A percentile compares a stretch with the other conserved stretches of the same genome.
These are phyloP conservation scores for Papiliotrema terrestris DNA, from an alignment of 1,284 basidiomycete species.

Conservation along the genomic window DNA sequence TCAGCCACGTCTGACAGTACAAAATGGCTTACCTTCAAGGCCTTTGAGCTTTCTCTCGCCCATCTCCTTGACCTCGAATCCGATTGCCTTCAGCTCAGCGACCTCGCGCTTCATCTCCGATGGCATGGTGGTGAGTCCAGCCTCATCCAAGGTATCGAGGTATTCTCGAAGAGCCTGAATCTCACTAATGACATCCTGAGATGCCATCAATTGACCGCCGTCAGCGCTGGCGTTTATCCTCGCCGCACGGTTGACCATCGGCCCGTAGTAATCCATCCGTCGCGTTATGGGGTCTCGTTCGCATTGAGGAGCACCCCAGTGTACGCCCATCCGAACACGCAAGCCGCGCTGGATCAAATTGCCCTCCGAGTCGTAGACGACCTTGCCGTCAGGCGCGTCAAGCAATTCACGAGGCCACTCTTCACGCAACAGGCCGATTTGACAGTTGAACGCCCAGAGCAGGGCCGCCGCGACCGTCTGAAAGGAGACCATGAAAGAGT, in stretches of 20 bases:
- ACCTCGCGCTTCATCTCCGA: constrained; percentile 46
- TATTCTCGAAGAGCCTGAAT: constrained; percentile 56
- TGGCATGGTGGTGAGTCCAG: constrained; percentile 43
- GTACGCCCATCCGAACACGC: constrained; percentile 96
- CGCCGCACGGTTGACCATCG: constrained; percentile 88
- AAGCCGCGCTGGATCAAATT: constrained; percentile 80
- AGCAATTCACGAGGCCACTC: constrained; percentile 93
- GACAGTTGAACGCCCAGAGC: constrained; percentile 88
- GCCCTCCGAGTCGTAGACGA: constrained; percentile 67
- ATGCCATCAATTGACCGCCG: constrained; percentile 94
- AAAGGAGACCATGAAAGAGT: constrained; percentile 99
- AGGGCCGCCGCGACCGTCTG: constrained; percentile 80
- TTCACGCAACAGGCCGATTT: constrained; percentile 77
- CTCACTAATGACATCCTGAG: constrained; percentile 82
- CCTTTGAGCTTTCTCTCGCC: constrained; percentile 94
- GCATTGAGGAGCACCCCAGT: constrained; percentile 87
- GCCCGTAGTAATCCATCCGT: constrained; percentile 97
- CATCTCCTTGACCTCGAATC: constrained; percentile 65
- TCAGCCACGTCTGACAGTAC: not conserved
- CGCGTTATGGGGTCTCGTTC: constrained; percentile 90
- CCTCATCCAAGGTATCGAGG: constrained; percentile 53
- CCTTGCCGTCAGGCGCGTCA: constrained; percentile 86
- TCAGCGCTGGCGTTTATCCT: constrained; percentile 79
- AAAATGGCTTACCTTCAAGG: constrained; percentile 57
- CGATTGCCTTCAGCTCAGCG: constrained; percentile 59